A percentile compares a stretch with the other conserved stretches of the same genome.
phyloP scores from a whole-genome alignment of 345 rosid genomes.

The Heritiera fomes region DNA sequence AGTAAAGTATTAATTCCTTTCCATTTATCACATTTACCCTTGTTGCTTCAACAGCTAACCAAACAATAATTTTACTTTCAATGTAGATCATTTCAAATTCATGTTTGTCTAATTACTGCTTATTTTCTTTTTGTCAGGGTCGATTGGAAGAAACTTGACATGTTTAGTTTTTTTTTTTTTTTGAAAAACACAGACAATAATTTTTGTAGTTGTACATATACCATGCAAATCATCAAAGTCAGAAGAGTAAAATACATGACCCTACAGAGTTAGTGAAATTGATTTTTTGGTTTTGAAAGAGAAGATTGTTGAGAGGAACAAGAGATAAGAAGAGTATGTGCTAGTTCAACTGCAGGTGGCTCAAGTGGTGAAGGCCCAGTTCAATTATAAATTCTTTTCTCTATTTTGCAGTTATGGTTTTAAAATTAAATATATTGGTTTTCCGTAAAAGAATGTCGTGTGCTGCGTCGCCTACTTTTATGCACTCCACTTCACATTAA shows the following conservation, averaged over 20 bases:
- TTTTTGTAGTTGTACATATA: not conserved
- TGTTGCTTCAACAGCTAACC: not conserved
- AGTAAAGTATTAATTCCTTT: not conserved
- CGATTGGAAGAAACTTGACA: not conserved
- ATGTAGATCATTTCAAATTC: constrained; percentile 6
- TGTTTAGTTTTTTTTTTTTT: not conserved
- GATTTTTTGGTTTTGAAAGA: not conserved
- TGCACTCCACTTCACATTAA: not conserved
- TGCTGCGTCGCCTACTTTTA: not conserved
- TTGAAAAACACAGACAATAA: not conserved
- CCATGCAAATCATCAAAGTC: not conserved
- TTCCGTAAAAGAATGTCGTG: not conserved
- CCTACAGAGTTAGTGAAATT: not conserved
- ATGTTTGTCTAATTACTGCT: not conserved
- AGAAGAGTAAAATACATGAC: not conserved
- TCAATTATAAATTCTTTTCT: not conserved
- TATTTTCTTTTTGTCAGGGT: not conserved
- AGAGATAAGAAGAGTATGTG: not conserved
- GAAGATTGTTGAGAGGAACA: not conserved
- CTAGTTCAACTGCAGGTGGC: not conserved
- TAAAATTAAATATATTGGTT: not conserved
- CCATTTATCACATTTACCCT: not conserved
- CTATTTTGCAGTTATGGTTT: not conserved
- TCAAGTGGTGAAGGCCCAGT: constrained; percentile 2
- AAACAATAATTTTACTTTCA: not conserved